phyloP scores from a whole-genome alignment of 2,329 filamentous ascomycete species.

The Aspergillaceae sp. region DNA sequence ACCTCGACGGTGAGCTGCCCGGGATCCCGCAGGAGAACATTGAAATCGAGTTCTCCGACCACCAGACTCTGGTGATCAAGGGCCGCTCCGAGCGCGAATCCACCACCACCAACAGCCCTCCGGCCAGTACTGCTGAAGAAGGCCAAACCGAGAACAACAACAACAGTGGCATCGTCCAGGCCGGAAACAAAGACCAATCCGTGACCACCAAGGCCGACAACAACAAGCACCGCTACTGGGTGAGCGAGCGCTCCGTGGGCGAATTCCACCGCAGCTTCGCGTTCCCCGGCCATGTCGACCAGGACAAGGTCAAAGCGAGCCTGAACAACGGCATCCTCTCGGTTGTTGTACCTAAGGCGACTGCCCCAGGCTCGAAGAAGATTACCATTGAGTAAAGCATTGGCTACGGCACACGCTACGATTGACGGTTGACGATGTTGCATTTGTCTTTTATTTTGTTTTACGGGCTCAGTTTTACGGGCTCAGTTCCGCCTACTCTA shows the following conservation, averaged over 20 bases:
- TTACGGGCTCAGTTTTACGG: too few relatives aligned
- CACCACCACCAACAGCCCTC: slow-evolving; percentile 42
- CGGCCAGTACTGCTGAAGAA: slow-evolving; percentile 20
- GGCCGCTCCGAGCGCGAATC: slow-evolving; percentile 33
- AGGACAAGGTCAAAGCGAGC: slow-evolving; percentile 52
- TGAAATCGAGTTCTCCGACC: slow-evolving; percentile 39
- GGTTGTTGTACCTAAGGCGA: slow-evolving; percentile 50
- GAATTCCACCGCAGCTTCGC: slow-evolving; percentile 52
- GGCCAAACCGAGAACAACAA: not conserved
- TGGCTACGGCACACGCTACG: not conserved
- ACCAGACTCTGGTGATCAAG: slow-evolving; percentile 39
- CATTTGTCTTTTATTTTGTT: not conserved
- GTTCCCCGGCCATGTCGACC: slow-evolving; percentile 51
- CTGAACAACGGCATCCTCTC: slow-evolving; percentile 53
- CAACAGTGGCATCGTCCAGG: slow-evolving; percentile 13
- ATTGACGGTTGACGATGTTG: not conserved
- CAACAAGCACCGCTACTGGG: slow-evolving; percentile 46
- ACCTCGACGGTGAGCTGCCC: slow-evolving; percentile 42
- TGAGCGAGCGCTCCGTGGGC: slow-evolving; percentile 51
- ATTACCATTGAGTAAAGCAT: slow-evolving; percentile 47
- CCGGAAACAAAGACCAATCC: slow-evolving; percentile 21
- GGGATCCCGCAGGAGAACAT: slow-evolving; percentile 40
- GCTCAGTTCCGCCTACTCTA: too few relatives aligned
- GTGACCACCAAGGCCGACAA: slow-evolving; percentile 5
- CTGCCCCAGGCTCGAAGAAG: slow-evolving; percentile 40